Base-by-base conservation (phyloP, 2,329 filamentous ascomycete genomes). In the Phaeosphaeria sp. region DNA sequence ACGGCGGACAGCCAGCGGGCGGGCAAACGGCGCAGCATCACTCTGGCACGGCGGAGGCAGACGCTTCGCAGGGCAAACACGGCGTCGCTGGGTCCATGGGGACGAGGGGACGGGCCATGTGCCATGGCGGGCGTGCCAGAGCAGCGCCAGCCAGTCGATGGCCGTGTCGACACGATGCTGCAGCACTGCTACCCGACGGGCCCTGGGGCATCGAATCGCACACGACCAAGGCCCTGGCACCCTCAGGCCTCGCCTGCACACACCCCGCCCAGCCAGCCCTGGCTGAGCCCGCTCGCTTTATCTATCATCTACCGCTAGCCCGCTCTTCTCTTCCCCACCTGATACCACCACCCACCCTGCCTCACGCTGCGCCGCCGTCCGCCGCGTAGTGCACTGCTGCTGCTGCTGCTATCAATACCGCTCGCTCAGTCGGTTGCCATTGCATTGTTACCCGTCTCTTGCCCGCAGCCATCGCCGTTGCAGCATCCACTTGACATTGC, bases 201-300 rank as follows among this genome's bases (percentile, higher is more conserved):
- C 58, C 55, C 64, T 67, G 71, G 59, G 73, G 73, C 73, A 67
- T 62, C 72, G 67, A 72, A 75, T 73, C 53, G 62, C 62, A 68
- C 52, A 47, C 49, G 52, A 33, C 43, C 39, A 30, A 46, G 62
- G 63, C 22, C 51, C 43, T 27, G 17, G 13, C 27, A 5, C 36
- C 50, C 25, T 6, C 44, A 23, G 21, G 23, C 46, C 46, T 13
- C 6, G 15, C 52, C 30, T 36, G n/a, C 47, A 46, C 60, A 47
- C 52, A 54, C 55, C 58, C 64, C 59, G 56, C 65, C 55, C 56
- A 48, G 50, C 53, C 47, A 51, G 43, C 46, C 30, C 25, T 33
- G 23, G 30, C 23, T 27, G 15, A 25, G 2, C 6, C 27, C 18
- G 44, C 52, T 52, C 54, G 51, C 62, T 62, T 62, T 63, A 62